Conservation (phyloP, 2,329 filamentous ascomycete species). For the Fusarium subtropicale region DNA sequence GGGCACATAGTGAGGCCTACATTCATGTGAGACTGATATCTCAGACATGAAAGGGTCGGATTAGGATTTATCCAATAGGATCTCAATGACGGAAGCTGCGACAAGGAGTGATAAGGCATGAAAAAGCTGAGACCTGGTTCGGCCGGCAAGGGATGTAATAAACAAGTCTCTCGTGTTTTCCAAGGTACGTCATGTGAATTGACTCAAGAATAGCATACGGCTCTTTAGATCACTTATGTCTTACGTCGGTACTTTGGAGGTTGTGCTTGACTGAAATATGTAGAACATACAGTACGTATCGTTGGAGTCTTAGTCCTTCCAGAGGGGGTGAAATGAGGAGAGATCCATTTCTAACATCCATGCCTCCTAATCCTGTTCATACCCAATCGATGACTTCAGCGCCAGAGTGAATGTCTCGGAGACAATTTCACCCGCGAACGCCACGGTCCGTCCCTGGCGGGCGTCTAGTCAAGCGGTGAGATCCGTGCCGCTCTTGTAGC, state of each 20-base stretch:
- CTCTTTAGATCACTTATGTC: background rate
- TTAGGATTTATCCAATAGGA: background rate
- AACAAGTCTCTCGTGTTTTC: background rate
- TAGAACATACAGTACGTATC: background rate
- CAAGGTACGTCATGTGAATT: background rate
- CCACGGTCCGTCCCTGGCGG: slow-evolving; percentile 3
- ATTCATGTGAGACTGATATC: background rate
- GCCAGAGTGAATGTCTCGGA: background rate
- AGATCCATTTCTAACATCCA: background rate
- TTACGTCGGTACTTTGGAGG: background rate
- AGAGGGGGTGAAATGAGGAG: background rate
- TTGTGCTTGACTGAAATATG: background rate
- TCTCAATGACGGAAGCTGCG: background rate
- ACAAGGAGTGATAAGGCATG: background rate
- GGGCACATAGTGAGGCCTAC: background rate
- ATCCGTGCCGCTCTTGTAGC: background rate
- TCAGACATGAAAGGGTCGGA: background rate
- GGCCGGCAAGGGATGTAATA: background rate
- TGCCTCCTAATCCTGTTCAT: background rate
- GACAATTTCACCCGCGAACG: background rate
- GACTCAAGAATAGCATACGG: background rate
- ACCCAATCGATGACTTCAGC: background rate
- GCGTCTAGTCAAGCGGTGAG: background rate
- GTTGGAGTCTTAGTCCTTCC: background rate
- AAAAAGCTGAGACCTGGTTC: background rate